phyloP scores from a whole-genome alignment of 768 basidiomycete species.

The Lentinula aciculospora region DNA sequence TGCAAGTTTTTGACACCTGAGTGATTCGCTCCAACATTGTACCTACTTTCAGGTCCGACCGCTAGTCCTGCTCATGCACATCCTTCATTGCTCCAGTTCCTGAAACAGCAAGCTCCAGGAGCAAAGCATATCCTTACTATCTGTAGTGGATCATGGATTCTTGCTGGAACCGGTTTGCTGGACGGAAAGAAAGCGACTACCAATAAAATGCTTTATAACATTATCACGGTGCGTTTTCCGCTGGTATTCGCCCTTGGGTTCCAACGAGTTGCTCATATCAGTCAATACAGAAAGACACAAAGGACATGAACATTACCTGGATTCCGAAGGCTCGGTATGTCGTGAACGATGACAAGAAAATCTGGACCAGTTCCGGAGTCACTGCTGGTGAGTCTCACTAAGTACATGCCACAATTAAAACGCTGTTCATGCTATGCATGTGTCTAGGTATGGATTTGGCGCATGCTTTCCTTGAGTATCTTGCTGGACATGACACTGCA shows the following conservation, averaged over 20 bases:
- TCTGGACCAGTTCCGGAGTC: conserved; percentile 33
- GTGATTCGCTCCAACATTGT: background rate
- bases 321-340: conserved; percentile 32
- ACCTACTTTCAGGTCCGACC: background rate
- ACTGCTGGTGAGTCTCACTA: conserved; percentile 22
- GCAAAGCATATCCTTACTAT: conserved; percentile 28
- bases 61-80: background rate
- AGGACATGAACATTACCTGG: conserved; percentile 23
- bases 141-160: conserved; percentile 27
- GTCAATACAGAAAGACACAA: conserved; percentile 15
- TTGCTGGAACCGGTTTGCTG: conserved; percentile 26
- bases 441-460: conserved; percentile 27
- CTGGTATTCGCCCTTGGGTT: no score
- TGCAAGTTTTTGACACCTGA: background rate
- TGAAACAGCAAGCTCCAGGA: conserved; percentile 20
- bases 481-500: conserved; percentile 18
- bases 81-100: conserved; percentile 15
- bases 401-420: background rate
- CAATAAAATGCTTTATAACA: conserved; percentile 26
- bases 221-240: conserved; percentile 17
- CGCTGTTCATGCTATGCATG: background rate
- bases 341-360: conserved; percentile 26
- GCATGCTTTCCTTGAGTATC: conserved; percentile 25
- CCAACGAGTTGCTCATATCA: no score
- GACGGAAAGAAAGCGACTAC: conserved; percentile 29